A percentile compares a stretch with the other conserved stretches of the same genome.
These are phyloP conservation scores for Circinella minor DNA, from an alignment of 371 early-diverging fungal species.

Conservation along the genomic window DNA sequence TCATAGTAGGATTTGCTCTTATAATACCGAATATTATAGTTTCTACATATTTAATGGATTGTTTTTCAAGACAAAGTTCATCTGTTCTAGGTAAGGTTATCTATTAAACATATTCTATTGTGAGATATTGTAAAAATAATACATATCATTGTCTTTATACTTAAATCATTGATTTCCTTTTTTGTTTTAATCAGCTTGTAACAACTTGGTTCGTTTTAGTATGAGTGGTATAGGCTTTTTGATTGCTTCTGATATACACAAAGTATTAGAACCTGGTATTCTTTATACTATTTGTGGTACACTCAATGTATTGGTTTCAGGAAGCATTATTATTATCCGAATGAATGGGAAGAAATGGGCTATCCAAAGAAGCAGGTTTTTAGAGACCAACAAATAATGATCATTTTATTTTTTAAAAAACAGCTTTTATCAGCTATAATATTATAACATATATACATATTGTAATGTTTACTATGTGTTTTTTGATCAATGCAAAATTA, in stretches of 20 bases:
- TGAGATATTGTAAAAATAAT: too few species aligned
- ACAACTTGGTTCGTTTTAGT: slow-evolving; percentile 42
- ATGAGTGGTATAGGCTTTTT: slow-evolving; percentile 46
- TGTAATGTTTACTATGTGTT: too few species aligned
- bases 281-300: slow-evolving; percentile 41
- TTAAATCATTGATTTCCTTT: too few species aligned
- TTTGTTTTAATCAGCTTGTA: slow-evolving; percentile 33
- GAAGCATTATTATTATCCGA: not conserved
- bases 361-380: slow-evolving; percentile 1
- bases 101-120: too few species aligned
- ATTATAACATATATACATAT: too few species aligned
- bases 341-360: slow-evolving; percentile 9
- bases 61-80: slow-evolving; percentile 40
- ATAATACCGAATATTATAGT: slow-evolving; percentile 40
- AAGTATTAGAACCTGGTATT: slow-evolving; percentile 33
- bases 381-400: not conserved
- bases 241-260: slow-evolving; percentile 34
- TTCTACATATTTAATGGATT: slow-evolving; percentile 48
- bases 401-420: too few species aligned
- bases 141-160: too few species aligned
- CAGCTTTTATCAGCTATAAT: too few species aligned
- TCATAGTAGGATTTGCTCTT: slow-evolving; percentile 35
- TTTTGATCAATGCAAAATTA: too few species aligned
- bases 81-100: slow-evolving; percentile 39
- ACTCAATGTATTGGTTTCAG: not conserved